Percentiles rank a stretch among this genome's conserved stretches.
Conservation (phyloP, 129 eudicot species). For the Cynara cardunculus region DNA sequence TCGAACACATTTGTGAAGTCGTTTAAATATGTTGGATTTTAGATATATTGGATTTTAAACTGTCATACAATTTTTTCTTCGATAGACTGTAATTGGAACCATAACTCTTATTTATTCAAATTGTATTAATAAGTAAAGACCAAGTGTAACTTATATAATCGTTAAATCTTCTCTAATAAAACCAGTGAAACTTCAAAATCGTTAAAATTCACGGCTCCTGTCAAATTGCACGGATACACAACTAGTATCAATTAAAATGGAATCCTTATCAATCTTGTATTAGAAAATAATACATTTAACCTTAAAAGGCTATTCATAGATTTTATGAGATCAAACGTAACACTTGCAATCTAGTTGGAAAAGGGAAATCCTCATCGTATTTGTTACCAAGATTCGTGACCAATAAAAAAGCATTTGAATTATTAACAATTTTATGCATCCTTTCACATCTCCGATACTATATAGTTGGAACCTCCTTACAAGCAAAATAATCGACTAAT, state of each 20-base stretch:
- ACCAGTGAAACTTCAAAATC: too few species aligned
- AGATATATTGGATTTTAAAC: too few species aligned
- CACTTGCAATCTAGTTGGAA: slow-evolving; percentile 14
- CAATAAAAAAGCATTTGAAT: neutral
- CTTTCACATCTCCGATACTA: neutral
- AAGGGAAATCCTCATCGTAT: slow-evolving; percentile 12
- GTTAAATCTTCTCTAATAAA: too few species aligned
- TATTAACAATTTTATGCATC: neutral
- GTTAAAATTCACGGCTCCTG: too few species aligned
- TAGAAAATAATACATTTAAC: neutral
- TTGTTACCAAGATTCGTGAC: slow-evolving; percentile 18
- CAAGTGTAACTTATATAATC: too few species aligned
- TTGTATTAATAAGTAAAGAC: too few species aligned
- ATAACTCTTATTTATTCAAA: too few species aligned
- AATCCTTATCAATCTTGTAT: neutral
- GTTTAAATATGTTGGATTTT: too few species aligned
- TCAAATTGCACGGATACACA: too few species aligned
- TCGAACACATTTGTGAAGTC: too few species aligned
- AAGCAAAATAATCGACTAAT: neutral
- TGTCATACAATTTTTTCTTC: too few species aligned
- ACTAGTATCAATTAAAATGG: neutral
- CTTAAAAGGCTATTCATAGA: neutral
- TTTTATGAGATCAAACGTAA: neutral
- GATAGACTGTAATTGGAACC: too few species aligned
- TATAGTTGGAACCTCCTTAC: neutral